Base-by-base conservation (phyloP, 202 grass and related monocot genomes). In the Zoysia matrella region DNA sequence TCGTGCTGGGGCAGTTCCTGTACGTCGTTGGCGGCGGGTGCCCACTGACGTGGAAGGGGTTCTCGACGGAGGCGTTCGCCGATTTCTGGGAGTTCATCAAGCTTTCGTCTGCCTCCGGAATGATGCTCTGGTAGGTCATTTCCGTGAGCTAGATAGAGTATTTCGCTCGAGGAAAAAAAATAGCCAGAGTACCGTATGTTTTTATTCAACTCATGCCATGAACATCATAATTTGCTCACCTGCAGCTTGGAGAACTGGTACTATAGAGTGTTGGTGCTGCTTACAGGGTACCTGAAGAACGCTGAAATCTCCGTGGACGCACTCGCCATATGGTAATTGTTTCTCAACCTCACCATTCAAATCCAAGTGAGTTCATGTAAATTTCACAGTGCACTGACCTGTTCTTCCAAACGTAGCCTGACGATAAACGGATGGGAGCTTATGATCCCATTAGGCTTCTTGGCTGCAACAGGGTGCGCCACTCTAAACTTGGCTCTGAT, bases 241-340 rank as follows among this genome's bases (percentile, higher is more conserved):
- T 47, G 52, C 89, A 97, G 91, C 83, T 75, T 97, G 87, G 94
- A 97, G 85, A 90, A 81, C 74, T 97, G 94, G 94, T 97, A 97
- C 63, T 97, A 94, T 56, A 86, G 56, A 50, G 42, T 94, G 72
- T 67, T 97, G 49, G 77, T 94, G 44, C 22, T 97, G 80, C 91
- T 97, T 5, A 90, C 94, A 2, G 94, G 91, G 15, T 88, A 90
- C 71, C 80, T 94, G 44, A 65, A 85, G 1, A 93, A 94, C 42
- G 91, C 87, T 49, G 88, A 90, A 65, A 81, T 97, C 53, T 91
- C 94, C 8, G 85, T 97, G 11, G 94, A 94, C 41, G 87, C 94
- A 4, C 85, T 97, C 51, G 92, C 94, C 36, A 94, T 97, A 65
- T 94, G 94, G 94, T 96, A 87, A 65, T 13, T 18, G 15, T 15